Evolutionary conservation across 129 eudicot species (phyloP), one percentile per base, ranked within the genome.

Genomic region (Chrysanthemum seticuspe): DNA sequence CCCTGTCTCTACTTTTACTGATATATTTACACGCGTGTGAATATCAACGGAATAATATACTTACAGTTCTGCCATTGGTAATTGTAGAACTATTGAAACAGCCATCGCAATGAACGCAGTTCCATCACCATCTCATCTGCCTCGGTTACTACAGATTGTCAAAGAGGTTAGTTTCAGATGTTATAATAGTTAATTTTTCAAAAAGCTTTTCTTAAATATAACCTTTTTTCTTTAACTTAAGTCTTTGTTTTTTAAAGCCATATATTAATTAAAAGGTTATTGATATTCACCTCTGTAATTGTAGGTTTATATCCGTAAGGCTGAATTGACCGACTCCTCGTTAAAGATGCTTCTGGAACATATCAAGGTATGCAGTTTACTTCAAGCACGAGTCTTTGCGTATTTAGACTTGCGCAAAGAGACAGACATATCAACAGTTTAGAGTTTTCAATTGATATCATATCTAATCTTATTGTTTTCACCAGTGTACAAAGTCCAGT

Each of bases 81-180:
- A n/a, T 62, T 72, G 68, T 71, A 82, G 86, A 16, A 36, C 74
- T 19, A 73, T 82, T 10, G 82, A 82, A 68, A 52, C 70, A 19
- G 86, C 82, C 60, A 66, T 82, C 16, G 80, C 80, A 1, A 55
- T 62, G 66, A 77, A 78, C 56, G 82, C 73, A 70, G 64, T 82
- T 78, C 86, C 83, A 29, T 62, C 67, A 47, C 64, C 79, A 68
- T 47, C 65, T 62, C 76, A 74, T 54, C 54, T 68, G 14, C 54
- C 68, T 23, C 77, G 69, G 58, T 44, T 82, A 21, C 77, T 68
- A 29, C 13, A 10, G 56, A 34, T 73, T 67, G 70, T 74, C 69
- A 47, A 56, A 45, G 74, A 73, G 80, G 86, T 78, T 68, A 74
- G 75, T 56, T 67, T 47, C 44, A 62, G 40, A 25, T 29, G 54